Percentiles rank a stretch among this genome's conserved stretches.
These are phyloP conservation scores for Trichophyton rubrum DNA, from an alignment of 2,329 filamentous ascomycete species.

Conservation along the genomic window DNA sequence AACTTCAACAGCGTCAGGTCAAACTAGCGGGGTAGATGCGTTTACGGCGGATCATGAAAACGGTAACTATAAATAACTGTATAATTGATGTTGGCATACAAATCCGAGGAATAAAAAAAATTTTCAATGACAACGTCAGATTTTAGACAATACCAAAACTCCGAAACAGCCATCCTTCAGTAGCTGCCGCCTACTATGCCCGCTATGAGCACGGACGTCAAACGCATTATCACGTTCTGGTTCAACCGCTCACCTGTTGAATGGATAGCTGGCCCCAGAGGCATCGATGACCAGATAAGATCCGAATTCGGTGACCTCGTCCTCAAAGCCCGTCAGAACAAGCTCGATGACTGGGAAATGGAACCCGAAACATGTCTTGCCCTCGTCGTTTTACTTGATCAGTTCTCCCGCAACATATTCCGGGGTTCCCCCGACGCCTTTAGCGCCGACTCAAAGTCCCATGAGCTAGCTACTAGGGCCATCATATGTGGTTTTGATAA, in stretches of 20 bases:
- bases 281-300: neutral
- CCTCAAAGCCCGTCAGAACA: neutral
- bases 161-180: no score
- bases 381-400: neutral
- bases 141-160: no score
- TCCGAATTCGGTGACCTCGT: neutral
- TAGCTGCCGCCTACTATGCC: no score
- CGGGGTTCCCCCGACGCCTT: neutral
- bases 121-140: no score
- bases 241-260: neutral
- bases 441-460: neutral
- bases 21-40: no score
- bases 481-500: neutral
- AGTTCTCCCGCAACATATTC: neutral
- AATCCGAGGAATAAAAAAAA: no score
- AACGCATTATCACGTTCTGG: neutral
- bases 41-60: no score
- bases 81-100: no score
- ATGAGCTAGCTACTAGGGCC: neutral
- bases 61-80: no score
- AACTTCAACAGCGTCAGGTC: no score
- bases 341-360: neutral
- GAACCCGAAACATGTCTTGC: neutral
- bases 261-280: neutral
- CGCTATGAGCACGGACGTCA: neutral